Conservation (phyloP, 495 filamentous ascomycete species). For the Hypoxylon cercidicola region DNA sequence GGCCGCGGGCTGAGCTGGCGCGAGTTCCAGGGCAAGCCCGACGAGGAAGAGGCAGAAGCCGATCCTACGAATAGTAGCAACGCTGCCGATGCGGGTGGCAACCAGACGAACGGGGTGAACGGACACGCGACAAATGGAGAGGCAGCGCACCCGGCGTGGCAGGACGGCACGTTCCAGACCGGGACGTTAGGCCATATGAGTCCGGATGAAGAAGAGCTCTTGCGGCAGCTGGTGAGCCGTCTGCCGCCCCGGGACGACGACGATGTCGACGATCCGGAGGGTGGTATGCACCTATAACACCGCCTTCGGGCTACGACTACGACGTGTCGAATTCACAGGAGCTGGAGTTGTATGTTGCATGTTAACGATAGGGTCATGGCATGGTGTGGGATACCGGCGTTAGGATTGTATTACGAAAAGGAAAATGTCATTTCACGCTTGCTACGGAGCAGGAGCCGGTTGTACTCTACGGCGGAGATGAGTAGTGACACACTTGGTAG, state of each 20-base stretch:
- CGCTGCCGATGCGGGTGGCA: conserved; percentile 39
- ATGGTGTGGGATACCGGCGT: conserved; percentile 12
- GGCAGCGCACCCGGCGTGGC: conserved; percentile 54
- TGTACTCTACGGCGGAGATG: background rate
- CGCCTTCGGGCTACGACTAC: background rate
- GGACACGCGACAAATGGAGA: conserved; percentile 38
- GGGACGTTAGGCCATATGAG: conserved; percentile 56
- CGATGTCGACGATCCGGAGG: conserved; percentile 61
- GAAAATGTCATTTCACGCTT: background rate
- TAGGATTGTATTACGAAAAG: background rate
- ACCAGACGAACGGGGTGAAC: conserved; percentile 43
- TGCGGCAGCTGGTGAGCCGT: conserved; percentile 53
- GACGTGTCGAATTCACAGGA: background rate
- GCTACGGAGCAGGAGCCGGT: background rate
- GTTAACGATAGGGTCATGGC: background rate
- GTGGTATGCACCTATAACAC: conserved; percentile 72
- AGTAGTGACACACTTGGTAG: background rate
- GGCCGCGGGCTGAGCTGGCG: conserved; percentile 75
- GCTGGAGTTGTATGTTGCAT: background rate
- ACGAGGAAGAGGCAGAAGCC: conserved; percentile 39
- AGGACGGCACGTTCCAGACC: conserved; percentile 65
- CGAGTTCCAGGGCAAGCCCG: conserved; percentile 60
- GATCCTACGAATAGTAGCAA: conserved; percentile 45
- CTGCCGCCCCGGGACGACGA: conserved; percentile 37
- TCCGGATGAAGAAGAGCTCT: conserved; percentile 60